phyloP scores from a whole-genome alignment of 805 yeast genomes.

The Alloascoidea africana region DNA sequence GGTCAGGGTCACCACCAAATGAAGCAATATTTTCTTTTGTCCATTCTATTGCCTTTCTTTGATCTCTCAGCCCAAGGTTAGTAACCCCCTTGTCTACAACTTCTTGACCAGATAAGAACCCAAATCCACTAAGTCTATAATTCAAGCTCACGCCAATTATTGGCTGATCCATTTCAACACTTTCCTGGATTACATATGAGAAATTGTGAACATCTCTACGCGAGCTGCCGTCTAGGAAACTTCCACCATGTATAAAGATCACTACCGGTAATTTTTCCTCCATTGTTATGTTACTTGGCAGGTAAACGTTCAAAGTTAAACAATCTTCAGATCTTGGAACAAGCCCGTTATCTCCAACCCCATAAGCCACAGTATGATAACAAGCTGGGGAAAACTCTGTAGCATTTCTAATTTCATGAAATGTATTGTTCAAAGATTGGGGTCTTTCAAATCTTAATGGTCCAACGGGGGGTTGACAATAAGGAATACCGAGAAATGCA shows the following conservation, averaged over 20 bases:
- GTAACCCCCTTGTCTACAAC: slow-evolving; percentile 12
- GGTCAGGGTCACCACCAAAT: slow-evolving; percentile 22
- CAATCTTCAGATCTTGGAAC: slow-evolving; percentile 16
- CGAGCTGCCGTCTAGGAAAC: slow-evolving; percentile 15
- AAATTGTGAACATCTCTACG: slow-evolving; percentile 8
- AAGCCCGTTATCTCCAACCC: slow-evolving; percentile 6
- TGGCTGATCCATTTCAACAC: slow-evolving; percentile 11
- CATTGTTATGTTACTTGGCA: slow-evolving; percentile 9
- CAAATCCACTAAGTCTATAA: slow-evolving; percentile 22
- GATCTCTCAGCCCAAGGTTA: slow-evolving; percentile 23
- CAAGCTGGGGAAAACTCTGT: slow-evolving; percentile 14
- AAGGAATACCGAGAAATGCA: slow-evolving; percentile 12
- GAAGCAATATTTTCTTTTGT: slow-evolving; percentile 16
- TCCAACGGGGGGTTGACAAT: slow-evolving; percentile 16
- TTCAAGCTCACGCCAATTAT: slow-evolving; percentile 21
- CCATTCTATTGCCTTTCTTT: slow-evolving; percentile 21
- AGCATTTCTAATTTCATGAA: slow-evolving; percentile 8
- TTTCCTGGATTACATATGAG: slow-evolving; percentile 9
- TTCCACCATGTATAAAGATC: slow-evolving; percentile 24
- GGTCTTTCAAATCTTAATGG: slow-evolving; percentile 14
- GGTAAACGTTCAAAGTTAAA: slow-evolving; percentile 15
- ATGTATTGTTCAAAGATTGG: slow-evolving; percentile 8
- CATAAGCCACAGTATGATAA: slow-evolving; percentile 3
- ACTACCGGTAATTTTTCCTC: slow-evolving; percentile 15
- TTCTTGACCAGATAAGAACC: slow-evolving; percentile 17